These are phyloP conservation scores for Cladobotryum mycophilum DNA, from an alignment of 2,329 filamentous ascomycete species.

Conservation along the genomic window DNA sequence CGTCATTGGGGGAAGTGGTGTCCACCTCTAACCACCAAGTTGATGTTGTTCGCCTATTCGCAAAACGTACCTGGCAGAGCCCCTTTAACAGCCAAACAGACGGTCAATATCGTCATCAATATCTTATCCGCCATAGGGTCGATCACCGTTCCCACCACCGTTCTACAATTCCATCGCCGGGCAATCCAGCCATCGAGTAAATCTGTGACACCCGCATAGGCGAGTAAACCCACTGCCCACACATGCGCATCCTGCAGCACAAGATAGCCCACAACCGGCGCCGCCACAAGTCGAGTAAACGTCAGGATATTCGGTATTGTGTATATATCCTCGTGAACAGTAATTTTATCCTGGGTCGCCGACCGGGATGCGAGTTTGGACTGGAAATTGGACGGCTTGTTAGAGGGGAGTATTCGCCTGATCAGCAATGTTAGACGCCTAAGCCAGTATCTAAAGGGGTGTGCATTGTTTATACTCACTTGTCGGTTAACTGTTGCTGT, in stretches of 20 bases:
- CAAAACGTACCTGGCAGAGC: conserved; percentile 62
- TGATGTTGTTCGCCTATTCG: background rate
- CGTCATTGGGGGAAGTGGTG: background rate
- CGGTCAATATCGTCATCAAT: conserved; percentile 88
- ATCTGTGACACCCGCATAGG: conserved; percentile 87
- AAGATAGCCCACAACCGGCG: conserved; percentile 81
- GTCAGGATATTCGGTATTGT: conserved; percentile 94
- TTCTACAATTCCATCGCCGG: conserved; percentile 77
- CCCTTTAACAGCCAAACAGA: conserved; percentile 77
- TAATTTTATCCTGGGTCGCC: conserved; percentile 6
- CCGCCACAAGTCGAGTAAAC: conserved; percentile 73
- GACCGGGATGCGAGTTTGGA: conserved; percentile 6
- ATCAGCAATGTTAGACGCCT: background rate
- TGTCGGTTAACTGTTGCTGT: background rate
- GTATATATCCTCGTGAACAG: conserved; percentile 81
- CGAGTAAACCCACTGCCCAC: conserved; percentile 78
- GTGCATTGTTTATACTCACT: background rate
- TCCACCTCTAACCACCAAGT: background rate
- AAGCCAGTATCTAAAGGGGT: background rate
- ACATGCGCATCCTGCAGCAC: conserved; percentile 76
- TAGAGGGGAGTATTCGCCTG: background rate
- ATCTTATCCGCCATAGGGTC: conserved; percentile 96
- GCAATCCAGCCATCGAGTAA: conserved; percentile 93
- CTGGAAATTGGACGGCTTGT: background rate
- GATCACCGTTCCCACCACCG: conserved; percentile 89